These are phyloP conservation scores for Xylariaceae sp. DNA, from an alignment of 2,329 filamentous ascomycete genomes.

Conservation along the genomic window DNA sequence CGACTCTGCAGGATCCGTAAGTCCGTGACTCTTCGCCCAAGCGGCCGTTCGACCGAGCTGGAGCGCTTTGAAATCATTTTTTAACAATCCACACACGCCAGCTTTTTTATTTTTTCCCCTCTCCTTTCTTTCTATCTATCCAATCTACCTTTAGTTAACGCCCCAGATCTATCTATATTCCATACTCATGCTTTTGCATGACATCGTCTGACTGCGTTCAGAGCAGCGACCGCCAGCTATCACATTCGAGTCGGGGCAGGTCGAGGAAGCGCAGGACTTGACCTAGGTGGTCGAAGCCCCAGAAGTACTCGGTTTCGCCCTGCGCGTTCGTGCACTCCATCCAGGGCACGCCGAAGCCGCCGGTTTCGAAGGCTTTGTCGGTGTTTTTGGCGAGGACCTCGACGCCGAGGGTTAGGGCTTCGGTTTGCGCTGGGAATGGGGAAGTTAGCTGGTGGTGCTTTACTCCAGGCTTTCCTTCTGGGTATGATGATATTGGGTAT, in stretches of 20 bases:
- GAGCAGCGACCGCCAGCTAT: constrained; percentile 34
- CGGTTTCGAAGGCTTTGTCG: constrained; percentile 33
- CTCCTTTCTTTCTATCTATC: too few species aligned
- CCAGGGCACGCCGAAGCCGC: constrained; percentile 38
- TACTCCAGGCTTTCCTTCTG: neutral
- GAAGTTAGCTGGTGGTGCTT: neutral
- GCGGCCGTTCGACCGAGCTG: too few species aligned
- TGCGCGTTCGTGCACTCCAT: constrained; percentile 33
- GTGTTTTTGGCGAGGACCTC: constrained; percentile 32
- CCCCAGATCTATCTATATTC: too few species aligned
- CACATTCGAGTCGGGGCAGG: constrained; percentile 25
- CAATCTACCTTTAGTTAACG: too few species aligned
- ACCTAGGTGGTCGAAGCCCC: constrained; percentile 38
- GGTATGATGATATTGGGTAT: neutral
- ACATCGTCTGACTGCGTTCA: constrained; percentile 13
- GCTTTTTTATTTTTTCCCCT: too few species aligned
- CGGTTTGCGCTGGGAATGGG: constrained; percentile 24
- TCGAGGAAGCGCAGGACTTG: constrained; percentile 34
- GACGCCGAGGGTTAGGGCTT: constrained; percentile 30
- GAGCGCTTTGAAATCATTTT: too few species aligned
- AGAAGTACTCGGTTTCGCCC: constrained; percentile 35
- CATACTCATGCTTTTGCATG: too few species aligned
- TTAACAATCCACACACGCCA: too few species aligned
- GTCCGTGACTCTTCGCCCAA: too few species aligned
- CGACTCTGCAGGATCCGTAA: too few species aligned